Evolutionary conservation across 176 grass and related monocot species (phyloP).

Genomic region (Eleusine coracana): DNA sequence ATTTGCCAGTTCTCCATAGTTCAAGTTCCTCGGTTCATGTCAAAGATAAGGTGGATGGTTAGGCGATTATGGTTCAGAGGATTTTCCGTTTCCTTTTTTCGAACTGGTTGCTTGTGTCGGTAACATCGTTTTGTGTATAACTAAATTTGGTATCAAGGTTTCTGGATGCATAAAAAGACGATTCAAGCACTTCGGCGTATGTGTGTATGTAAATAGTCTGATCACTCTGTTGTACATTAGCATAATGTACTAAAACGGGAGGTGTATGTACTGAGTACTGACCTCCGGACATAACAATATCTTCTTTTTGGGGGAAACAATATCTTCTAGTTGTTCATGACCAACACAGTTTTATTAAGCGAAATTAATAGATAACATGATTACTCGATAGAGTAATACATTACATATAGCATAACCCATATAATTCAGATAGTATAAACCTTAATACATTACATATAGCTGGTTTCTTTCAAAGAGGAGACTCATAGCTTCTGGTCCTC

Average conservation of each 20-base stretch:
- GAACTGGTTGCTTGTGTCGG: conserved; percentile 1
- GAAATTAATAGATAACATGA: too few relatives aligned
- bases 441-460: not conserved
- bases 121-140: not conserved
- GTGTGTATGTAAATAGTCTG: conserved; percentile 25
- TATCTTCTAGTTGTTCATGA: not conserved
- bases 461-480: conserved; percentile 18
- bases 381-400: not conserved
- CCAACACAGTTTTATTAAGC: too few relatives aligned
- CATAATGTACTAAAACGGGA: conserved; percentile 18
- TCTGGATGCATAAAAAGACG: conserved; percentile 12
- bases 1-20: conserved; percentile 38
- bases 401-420: not conserved
- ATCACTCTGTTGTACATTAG: conserved; percentile 34
- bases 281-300: not conserved
- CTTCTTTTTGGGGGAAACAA: too few relatives aligned
- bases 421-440: not conserved
- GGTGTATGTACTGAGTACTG: not conserved
- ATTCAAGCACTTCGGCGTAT: not conserved
- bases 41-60: conserved; percentile 21
- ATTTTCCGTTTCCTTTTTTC: conserved; percentile 10
- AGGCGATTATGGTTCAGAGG: not conserved
- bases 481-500: not conserved
- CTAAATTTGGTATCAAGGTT: not conserved
- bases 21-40: conserved; percentile 23